phyloP scores from a whole-genome alignment of 208 protist species.

The Entamoeba nuttalli region DNA sequence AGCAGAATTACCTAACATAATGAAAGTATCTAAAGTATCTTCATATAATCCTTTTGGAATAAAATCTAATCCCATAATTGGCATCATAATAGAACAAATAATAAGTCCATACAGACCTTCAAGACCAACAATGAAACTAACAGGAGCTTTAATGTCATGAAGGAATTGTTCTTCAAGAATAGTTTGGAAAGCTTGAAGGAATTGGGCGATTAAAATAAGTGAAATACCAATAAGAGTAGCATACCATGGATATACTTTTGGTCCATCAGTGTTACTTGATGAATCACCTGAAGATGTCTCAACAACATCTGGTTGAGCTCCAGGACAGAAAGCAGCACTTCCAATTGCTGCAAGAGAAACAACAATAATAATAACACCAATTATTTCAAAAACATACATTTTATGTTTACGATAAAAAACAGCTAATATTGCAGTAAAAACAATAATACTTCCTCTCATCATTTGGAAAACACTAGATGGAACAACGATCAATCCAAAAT shows the following conservation, averaged over 20 bases:
- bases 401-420: conserved; percentile 47
- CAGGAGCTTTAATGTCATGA: conserved; percentile 46
- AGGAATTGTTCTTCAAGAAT: conserved; percentile 63
- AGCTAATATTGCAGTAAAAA: conserved; percentile 61
- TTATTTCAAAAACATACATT: conserved; percentile 43
- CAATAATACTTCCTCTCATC: conserved; percentile 62
- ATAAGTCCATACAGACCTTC: conserved; percentile 63
- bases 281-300: no score
- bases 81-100: conserved; percentile 47
- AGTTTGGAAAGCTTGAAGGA: conserved; percentile 63
- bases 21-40: conserved; percentile 27
- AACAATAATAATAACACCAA: conserved; percentile 48
- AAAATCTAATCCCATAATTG: conserved; percentile 33
- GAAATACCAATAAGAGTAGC: conserved; percentile 47
- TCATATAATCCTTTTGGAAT: not conserved
- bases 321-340: conserved; percentile 37
- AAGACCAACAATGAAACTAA: conserved; percentile 61
- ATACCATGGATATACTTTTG: not conserved
- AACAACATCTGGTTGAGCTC: not conserved
- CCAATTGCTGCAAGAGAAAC: conserved; percentile 54
- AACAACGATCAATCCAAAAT: conserved; percentile 60
- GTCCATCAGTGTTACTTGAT: not conserved
- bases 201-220: conserved; percentile 58
- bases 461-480: conserved; percentile 68
- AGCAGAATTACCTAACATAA: conserved; percentile 16